These are phyloP conservation scores for Neoboletus magnificus DNA, from an alignment of 768 basidiomycete species.

Conservation along the genomic window DNA sequence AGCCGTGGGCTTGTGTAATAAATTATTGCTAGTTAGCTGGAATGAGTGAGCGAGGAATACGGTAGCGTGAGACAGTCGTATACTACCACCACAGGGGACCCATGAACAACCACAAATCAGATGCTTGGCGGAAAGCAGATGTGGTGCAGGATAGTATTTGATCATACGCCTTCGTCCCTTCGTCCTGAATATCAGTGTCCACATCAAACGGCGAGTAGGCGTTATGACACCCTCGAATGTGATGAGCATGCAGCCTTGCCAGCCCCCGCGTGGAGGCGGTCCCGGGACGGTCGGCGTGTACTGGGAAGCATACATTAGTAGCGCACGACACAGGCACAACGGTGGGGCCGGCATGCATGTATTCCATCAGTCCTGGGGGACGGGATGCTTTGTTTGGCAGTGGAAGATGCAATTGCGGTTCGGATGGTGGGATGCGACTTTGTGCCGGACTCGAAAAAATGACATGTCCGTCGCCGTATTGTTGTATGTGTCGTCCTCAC, in stretches of 20 bases:
- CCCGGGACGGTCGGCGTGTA: background rate
- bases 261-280: background rate
- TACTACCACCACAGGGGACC: background rate
- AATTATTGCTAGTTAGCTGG: background rate
- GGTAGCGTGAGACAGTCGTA: no score
- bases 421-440: no score
- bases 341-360: no score
- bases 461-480: no score
- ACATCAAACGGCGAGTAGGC: constrained; percentile 31
- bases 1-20: constrained; percentile 2
- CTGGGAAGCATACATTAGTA: no score
- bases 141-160: background rate
- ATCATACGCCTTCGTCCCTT: constrained; percentile 31
- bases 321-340: no score
- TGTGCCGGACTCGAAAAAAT: background rate
- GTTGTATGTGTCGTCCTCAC: no score
- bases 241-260: background rate
- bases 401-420: no score
- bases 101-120: background rate
- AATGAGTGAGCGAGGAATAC: background rate
- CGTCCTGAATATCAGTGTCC: constrained; percentile 27
- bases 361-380: no score
- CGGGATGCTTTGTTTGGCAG: no score
- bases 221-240: constrained; percentile 4
- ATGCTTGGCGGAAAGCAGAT: background rate